phyloP scores from a whole-genome alignment of 257 asterid species.

The Solanum lycopersicoides region DNA sequence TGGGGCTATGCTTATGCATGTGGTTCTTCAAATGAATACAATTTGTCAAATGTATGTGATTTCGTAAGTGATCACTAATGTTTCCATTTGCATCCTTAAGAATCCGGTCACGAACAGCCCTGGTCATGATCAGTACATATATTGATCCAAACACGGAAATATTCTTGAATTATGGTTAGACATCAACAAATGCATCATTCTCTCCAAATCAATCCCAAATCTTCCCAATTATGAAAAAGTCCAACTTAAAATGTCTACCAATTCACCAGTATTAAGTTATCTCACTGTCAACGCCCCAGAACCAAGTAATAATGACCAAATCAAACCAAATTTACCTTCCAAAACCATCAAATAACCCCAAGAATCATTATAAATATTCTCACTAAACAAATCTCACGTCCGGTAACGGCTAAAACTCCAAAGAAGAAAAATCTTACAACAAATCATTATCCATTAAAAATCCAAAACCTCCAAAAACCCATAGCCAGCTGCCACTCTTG shows the following conservation, averaged over 20 bases:
- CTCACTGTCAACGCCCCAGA: background rate
- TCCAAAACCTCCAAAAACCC: background rate
- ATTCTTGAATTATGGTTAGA: slow-evolving; percentile 15
- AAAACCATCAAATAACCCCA: background rate
- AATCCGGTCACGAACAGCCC: slow-evolving; percentile 73
- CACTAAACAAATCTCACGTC: background rate
- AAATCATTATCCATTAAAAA: slow-evolving; percentile 1
- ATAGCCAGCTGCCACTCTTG: background rate
- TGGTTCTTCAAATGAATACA: slow-evolving; percentile 98
- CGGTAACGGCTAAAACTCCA: background rate
- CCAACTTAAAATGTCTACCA: background rate
- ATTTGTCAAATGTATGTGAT: slow-evolving; percentile 90
- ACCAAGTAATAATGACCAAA: background rate
- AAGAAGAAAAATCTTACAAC: background rate
- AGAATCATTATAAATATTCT: background rate
- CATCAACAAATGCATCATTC: slow-evolving; percentile 20
- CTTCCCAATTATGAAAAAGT: slow-evolving; percentile 5
- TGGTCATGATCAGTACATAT: slow-evolving; percentile 72
- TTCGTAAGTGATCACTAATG: slow-evolving; percentile 74
- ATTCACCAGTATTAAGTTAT: background rate
- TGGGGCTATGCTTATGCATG: slow-evolving; percentile 94
- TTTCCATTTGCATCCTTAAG: slow-evolving; percentile 83
- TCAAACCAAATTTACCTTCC: slow-evolving; percentile 11
- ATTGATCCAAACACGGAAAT: slow-evolving; percentile 17
- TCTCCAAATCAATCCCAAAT: slow-evolving; percentile 13